phyloP scores from a whole-genome alignment of 2,329 filamentous ascomycete genomes.

The Cladosporium oxysporum region DNA sequence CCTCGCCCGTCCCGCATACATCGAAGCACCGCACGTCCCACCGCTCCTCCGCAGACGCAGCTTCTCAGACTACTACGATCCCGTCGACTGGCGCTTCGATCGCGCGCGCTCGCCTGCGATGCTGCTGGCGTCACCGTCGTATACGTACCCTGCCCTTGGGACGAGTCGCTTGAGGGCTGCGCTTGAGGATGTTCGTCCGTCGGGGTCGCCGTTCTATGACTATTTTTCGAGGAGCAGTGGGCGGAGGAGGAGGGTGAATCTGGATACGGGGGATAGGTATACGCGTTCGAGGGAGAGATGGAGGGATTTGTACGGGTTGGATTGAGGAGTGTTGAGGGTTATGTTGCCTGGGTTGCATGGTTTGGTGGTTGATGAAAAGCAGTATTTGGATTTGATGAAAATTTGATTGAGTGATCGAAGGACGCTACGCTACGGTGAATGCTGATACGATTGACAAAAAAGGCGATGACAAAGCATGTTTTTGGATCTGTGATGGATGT shows the following conservation, averaged over 20 bases:
- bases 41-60: slow-evolving; percentile 5
- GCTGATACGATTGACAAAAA: not conserved
- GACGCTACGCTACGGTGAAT: no score
- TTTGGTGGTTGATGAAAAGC: not conserved
- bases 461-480: not conserved
- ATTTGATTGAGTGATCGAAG: not conserved
- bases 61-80: slow-evolving; percentile 8
- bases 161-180: not conserved
- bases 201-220: slow-evolving; percentile 5
- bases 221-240: slow-evolving; percentile 9
- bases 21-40: not conserved
- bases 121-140: not conserved
- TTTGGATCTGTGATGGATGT: not conserved
- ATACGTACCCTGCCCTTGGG: not conserved
- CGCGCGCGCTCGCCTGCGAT: not conserved
- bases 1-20: not conserved
- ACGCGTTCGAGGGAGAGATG: slow-evolving; percentile 8
- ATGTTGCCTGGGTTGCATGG: not conserved
- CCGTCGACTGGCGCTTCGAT: not conserved
- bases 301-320: slow-evolving; percentile 11
- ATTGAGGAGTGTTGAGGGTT: not conserved
- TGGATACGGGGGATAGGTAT: slow-evolving; percentile 4
- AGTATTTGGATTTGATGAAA: not conserved
- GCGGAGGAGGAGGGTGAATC: slow-evolving; percentile 7
- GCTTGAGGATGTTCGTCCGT: not conserved